Base-by-base conservation (phyloP, 2,329 filamentous ascomycete genomes). In the Ophiostoma sp. region DNA sequence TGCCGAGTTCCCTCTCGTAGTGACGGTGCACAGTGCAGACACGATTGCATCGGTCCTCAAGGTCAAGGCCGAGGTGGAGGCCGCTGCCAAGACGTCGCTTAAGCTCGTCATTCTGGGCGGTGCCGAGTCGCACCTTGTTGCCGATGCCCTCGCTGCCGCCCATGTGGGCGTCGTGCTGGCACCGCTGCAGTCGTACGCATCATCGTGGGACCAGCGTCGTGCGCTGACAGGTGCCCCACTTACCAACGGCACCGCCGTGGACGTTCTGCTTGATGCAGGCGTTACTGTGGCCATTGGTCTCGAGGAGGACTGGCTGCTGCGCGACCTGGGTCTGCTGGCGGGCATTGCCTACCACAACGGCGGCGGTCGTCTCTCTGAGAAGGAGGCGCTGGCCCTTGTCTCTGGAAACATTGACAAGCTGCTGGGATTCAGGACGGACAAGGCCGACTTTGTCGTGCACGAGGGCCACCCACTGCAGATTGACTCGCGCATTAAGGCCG, bases 381-480 rank as follows among this genome's bases (percentile, higher is more conserved):
- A 79, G 72, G 79, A 81, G 62, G 87, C 87, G 0, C 72, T 89
- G 66, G 83, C 81, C 44, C 76, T 90, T 49, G 81, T 88, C 1
- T 83, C 84, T 38, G 75, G 73, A 12, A 88, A 87, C 71, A 77
- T 89, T 3, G 84, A 85, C 73, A 80, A 82, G 70, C 81, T 89
- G 11, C 76, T 90, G 12, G 86, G 86, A 0, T 72, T 84, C 1
- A 72, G 75, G 6, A n/a, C 74, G 66, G 27, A 14, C 3, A 78
- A 18, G 60, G 60, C 58, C 38, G 83, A 89, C 71, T 90, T 89
- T 77, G 80, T 88, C 3, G 79, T 90, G 5, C 86, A 81, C 66
- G 87, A 90, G 74, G 87, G 87, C 0, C 86, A 80, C 72, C 88
- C 88, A 27, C 74, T 90, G 70, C 81, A 87, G 72, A 84, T 89